These are phyloP conservation scores for Sporothrix brasiliensis DNA, from an alignment of 2,329 filamentous ascomycete genomes.

Conservation along the genomic window DNA sequence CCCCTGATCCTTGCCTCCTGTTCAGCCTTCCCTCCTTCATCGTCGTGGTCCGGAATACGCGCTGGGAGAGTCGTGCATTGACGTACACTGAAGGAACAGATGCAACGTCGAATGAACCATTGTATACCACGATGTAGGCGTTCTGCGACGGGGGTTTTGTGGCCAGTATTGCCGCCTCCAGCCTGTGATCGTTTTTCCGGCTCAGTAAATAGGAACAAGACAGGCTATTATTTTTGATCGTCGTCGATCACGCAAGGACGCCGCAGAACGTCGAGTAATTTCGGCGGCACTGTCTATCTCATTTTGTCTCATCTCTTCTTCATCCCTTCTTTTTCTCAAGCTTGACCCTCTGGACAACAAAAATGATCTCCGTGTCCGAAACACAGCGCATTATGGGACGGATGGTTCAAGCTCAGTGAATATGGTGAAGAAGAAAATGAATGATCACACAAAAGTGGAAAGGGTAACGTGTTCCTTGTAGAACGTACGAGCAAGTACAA, in stretches of 20 bases:
- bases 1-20: neutral
- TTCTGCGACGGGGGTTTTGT: no score
- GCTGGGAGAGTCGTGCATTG: neutral
- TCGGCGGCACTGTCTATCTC: no score
- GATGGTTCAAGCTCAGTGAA: neutral
- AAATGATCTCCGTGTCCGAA: neutral
- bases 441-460: no score
- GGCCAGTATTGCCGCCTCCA: neutral
- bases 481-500: no score
- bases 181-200: neutral
- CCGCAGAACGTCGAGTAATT: neutral
- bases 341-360: neutral
- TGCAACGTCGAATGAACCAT: neutral
- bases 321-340: neutral
- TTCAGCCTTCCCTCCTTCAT: neutral
- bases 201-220: neutral
- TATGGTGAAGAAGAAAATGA: neutral
- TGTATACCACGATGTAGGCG: no score
- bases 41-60: neutral
- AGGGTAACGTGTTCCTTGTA: no score
- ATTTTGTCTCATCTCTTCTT: neutral
- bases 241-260: conserved; percentile 11
- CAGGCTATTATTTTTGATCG: neutral
- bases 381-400: neutral
- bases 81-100: neutral